Percentiles rank a stretch among this genome's conserved stretches.
phyloP scores from a whole-genome alignment of 2,329 filamentous ascomycete genomes.

The Calcarisporium arbuscula region DNA sequence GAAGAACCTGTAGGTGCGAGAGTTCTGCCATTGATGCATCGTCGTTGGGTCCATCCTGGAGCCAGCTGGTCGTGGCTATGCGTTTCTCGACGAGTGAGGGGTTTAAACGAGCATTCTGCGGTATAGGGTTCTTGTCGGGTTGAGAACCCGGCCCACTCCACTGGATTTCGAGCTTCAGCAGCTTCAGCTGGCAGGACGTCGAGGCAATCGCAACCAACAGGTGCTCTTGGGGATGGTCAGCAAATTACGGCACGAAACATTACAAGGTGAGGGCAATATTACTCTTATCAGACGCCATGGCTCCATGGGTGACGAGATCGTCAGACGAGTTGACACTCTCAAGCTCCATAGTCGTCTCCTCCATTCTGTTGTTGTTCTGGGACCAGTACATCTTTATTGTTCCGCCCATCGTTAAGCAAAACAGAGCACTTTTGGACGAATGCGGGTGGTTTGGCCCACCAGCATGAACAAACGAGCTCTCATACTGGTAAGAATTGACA shows the following conservation, averaged over 20 bases:
- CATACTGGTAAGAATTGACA: conserved; percentile 60
- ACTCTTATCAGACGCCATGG: conserved; percentile 71
- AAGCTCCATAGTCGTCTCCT: conserved; percentile 67
- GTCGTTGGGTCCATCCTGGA: conserved; percentile 38
- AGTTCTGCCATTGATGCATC: conserved; percentile 55
- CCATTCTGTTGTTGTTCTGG: conserved; percentile 65
- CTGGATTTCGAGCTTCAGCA: conserved; percentile 66
- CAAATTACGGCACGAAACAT: too few species aligned
- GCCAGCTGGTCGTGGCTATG: conserved; percentile 52
- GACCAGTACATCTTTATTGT: conserved; percentile 71
- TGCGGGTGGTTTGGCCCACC: conserved; percentile 69
- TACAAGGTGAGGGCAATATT: conserved; percentile 15
- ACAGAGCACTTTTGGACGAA: conserved; percentile 62
- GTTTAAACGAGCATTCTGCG: conserved; percentile 39
- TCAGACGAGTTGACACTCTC: conserved; percentile 67
- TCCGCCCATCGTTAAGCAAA: conserved; percentile 71
- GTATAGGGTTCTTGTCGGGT: conserved; percentile 46
- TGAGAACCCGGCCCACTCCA: conserved; percentile 58
- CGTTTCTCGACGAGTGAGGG: conserved; percentile 50
- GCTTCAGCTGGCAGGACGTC: conserved; percentile 62
- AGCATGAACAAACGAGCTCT: conserved; percentile 57
- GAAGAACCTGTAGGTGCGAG: conserved; percentile 69
- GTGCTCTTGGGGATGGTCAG: conserved; percentile 32
- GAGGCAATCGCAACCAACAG: conserved; percentile 64
- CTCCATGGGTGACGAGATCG: conserved; percentile 73